A percentile compares a stretch with the other conserved stretches of the same genome.
Evolutionary conservation across 176 grass and related monocot species (phyloP).

Genomic region (Chrysopogon serrulatus): DNA sequence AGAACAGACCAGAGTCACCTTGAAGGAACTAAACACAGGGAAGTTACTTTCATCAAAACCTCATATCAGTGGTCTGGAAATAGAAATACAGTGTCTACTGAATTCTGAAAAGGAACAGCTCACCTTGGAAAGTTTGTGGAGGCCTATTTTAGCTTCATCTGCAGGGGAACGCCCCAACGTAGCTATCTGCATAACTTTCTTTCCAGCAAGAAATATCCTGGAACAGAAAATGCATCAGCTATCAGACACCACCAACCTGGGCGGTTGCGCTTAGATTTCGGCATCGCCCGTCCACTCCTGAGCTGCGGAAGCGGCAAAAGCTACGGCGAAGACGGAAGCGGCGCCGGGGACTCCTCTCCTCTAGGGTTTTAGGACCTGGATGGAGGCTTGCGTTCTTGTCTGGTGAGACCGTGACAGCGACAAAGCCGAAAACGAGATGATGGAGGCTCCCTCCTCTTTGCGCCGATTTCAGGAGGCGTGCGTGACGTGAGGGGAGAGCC

Average conservation of each 20-base stretch:
- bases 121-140: conserved; percentile 84
- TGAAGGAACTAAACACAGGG: conserved; percentile 52
- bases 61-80: neutral
- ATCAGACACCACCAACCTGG: conserved; percentile 16
- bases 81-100: neutral
- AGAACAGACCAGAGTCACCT: conserved; percentile 72
- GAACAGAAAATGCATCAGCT: neutral
- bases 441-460: too few species aligned
- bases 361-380: too few species aligned
- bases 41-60: conserved; percentile 15
- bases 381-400: too few species aligned
- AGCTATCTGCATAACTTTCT: conserved; percentile 95
- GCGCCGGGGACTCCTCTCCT: too few species aligned
- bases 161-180: conserved; percentile 66
- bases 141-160: conserved; percentile 70
- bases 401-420: too few species aligned
- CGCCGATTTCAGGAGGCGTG: too few species aligned
- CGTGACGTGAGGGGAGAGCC: too few species aligned
- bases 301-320: neutral
- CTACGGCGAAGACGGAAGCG: too few species aligned
- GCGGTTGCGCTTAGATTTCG: conserved; percentile 33
- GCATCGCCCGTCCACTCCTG: neutral
- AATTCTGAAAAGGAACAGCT: neutral
- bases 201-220: conserved; percentile 95
- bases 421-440: too few species aligned